Base-by-base conservation (phyloP, 1,284 basidiomycete genomes). In the Chalciporus sp. region DNA sequence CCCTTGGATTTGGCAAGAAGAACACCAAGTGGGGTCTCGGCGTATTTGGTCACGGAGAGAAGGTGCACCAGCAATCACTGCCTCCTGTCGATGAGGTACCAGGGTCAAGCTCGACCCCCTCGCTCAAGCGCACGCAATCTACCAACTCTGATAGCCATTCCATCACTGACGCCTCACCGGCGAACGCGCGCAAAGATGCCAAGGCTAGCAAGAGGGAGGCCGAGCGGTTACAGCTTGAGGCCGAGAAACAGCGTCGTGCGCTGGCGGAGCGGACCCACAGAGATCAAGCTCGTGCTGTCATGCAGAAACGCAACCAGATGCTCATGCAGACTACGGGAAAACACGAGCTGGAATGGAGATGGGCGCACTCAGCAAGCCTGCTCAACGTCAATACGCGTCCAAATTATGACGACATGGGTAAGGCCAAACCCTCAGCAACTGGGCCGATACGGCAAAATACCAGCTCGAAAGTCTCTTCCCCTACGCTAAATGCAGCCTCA, bases 201-300 rank as follows among this genome's bases (percentile, higher is more conserved):
- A 95, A 95, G 77, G 88, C 90, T 73, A 81, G 85, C 58, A 94
- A 94, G 79, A 95, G 95, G 77, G 92, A 95, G 72, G 92, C 91
- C 1, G 90, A 95, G 70, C 83, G 86, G 48, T 76, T 90, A 49
- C 87, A 89, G 35, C 85, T 85, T 54, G 94, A 98, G 71, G 90
- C 92, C 26, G 94, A 96, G 76, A 87, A 89, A 69, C 89, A 93
- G 58, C 88, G 89, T 58, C 91, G 94, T 57, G 85, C 88, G 55
- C 82, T 92, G 44, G 86, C 84, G 28, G 84, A 89, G 70, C 85
- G 86, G 68, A 83, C 74, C 65, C 83, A 86, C 62, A 82, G 77
- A 63, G 95, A 98, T 64, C 89, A 96, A 64, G 94, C 96, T 7
- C 84, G 96, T 49, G 95, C 94, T 37, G 96, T 98, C 70, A 90